These are phyloP conservation scores for Coemansia sp. DNA, from an alignment of 371 early-diverging fungal genomes.

Conservation along the genomic window DNA sequence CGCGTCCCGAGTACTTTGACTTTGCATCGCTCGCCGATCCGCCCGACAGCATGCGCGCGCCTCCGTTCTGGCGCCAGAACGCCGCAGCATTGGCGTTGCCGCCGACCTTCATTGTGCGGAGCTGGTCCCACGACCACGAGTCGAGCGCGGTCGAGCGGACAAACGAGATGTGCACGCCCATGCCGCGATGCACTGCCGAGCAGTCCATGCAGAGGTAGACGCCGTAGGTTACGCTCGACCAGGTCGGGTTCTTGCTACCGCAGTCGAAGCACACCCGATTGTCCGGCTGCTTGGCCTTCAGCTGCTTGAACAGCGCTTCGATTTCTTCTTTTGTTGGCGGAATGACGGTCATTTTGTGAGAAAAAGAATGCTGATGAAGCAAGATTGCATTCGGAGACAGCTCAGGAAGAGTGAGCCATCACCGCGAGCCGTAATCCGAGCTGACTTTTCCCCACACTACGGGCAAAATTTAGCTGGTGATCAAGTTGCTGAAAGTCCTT, in stretches of 20 bases:
- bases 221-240: conserved; percentile 96
- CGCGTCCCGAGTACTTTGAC: conserved; percentile 76
- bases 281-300: conserved; percentile 56
- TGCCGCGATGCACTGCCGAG: conserved; percentile 91
- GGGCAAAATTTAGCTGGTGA: not conserved
- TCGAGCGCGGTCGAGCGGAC: conserved; percentile 91
- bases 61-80: conserved; percentile 60
- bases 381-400: too few species aligned
- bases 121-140: conserved; percentile 92
- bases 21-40: conserved; percentile 70
- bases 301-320: conserved; percentile 59
- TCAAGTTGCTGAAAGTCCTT: not conserved
- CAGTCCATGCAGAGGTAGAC: conserved; percentile 98
- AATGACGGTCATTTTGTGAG: conserved; percentile 18
- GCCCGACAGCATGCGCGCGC: conserved; percentile 41
- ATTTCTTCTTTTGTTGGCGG: conserved; percentile 57
- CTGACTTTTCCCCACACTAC: not conserved
- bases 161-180: conserved; percentile 96
- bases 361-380: too few species aligned
- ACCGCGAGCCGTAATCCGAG: too few species aligned
- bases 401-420: too few species aligned
- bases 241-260: conserved; percentile 91
- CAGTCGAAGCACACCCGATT: conserved; percentile 97
- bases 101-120: conserved; percentile 85
- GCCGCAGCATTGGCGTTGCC: conserved; percentile 69